Evolutionary conservation across 441 rosid genomes (phyloP).

Genomic region (Arabidopsis hybrid): DNA sequence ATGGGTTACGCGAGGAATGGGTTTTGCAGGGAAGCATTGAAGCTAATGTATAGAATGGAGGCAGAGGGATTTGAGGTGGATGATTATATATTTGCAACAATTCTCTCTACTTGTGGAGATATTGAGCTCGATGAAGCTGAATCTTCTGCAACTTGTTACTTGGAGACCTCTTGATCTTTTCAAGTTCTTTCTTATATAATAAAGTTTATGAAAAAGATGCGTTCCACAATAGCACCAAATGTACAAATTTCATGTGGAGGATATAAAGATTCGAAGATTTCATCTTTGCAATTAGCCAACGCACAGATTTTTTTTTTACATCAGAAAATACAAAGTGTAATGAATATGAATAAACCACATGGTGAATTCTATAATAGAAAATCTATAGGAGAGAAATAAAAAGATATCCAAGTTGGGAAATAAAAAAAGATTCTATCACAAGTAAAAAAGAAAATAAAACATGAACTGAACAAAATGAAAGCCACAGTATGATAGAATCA

Average conservation of each 20-base stretch:
- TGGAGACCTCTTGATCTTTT: constrained; percentile 51
- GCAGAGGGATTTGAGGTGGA: constrained; percentile 78
- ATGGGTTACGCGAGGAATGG: constrained; percentile 79
- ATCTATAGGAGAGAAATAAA: neutral
- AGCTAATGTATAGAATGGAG: constrained; percentile 80
- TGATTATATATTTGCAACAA: constrained; percentile 65
- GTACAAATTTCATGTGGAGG: constrained; percentile 25
- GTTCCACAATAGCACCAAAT: constrained; percentile 21
- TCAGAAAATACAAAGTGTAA: no score
- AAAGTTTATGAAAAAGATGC: neutral
- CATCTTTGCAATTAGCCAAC: neutral
- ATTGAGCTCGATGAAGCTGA: constrained; percentile 51
- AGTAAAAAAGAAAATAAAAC: neutral
- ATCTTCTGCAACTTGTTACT: constrained; percentile 47
- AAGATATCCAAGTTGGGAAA: neutral
- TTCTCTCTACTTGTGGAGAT: constrained; percentile 72
- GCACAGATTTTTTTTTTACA: neutral
- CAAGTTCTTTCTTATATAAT: constrained; percentile 3
- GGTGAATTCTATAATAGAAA: neutral
- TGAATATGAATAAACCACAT: neutral
- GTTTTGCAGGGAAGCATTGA: constrained; percentile 75
- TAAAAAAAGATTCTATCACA: neutral
- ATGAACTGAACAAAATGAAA: neutral
- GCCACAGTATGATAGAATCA: neutral
- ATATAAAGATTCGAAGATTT: constrained; percentile 11